Evolutionary conservation across 2,329 filamentous ascomycete genomes (phyloP).

Genomic region (Fusarium oxysporum): DNA sequence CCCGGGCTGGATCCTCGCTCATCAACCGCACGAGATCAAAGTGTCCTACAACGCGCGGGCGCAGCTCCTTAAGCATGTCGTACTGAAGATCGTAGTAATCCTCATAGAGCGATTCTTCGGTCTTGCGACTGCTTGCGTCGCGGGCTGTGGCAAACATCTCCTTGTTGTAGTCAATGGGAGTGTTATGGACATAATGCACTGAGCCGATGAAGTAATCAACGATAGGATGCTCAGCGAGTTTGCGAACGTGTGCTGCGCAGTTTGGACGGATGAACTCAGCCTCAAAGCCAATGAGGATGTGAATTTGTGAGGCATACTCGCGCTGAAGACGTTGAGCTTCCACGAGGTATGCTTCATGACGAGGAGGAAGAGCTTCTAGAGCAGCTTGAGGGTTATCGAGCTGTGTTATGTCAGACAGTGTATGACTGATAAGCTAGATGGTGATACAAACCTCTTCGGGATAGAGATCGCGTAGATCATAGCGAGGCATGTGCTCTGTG

Average conservation of each 20-base stretch:
- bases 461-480: conserved; percentile 80
- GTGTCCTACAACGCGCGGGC: conserved; percentile 87
- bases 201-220: conserved; percentile 95
- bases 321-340: conserved; percentile 80
- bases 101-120: conserved; percentile 79
- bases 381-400: conserved; percentile 61
- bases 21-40: conserved; percentile 91
- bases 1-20: conserved; percentile 74
- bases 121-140: conserved; percentile 52
- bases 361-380: conserved; percentile 61
- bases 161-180: conserved; percentile 89
- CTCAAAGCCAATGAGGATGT: conserved; percentile 90
- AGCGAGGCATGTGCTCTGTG: conserved; percentile 95
- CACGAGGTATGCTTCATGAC: conserved; percentile 77
- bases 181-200: conserved; percentile 86
- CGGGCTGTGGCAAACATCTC: conserved; percentile 68
- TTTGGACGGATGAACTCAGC: conserved; percentile 87
- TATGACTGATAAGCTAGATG: background rate
- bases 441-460: conserved; percentile 79
- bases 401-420: conserved; percentile 47
- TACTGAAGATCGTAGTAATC: conserved; percentile 91
- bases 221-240: conserved; percentile 68
- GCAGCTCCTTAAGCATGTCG: conserved; percentile 79
- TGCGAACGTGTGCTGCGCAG: conserved; percentile 67
- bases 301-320: conserved; percentile 77